Base-by-base conservation (phyloP, 202 grass and related monocot species). In the Cymbopogon flexuosus region DNA sequence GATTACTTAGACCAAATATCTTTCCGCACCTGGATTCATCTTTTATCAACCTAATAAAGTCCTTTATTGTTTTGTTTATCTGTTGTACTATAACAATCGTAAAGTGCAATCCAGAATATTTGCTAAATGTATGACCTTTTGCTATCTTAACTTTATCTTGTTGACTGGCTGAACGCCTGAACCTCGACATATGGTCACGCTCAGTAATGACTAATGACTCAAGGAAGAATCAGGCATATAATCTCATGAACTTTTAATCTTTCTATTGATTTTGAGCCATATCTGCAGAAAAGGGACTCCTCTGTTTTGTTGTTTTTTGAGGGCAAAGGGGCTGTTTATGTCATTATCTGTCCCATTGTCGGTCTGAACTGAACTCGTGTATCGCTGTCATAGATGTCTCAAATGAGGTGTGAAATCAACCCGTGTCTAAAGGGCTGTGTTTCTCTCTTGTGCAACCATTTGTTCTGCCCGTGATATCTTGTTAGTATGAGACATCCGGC, bases 281-380 rank as follows among this genome's bases (percentile, higher is more conserved):
- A 72, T 51, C 64, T 34, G 14, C 30, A 65, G 75, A 76, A 81
- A 76, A 65, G 29, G 36, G 30, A 21, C 34, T 65, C 18, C 40
- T 47, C 23, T 62, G 40, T 85, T 56, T 49, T 75, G 59, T 7
- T 83, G 3, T 18, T 75, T 71, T 71, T 85, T 89, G 68, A 81
- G 19, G 40, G 40, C 23, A 90, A 89, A 93, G 51, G 79, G 70
- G 89, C 68, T 80, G 73, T 82, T 75, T 89, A 52, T 35, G 51
- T 65, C 46, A 80, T 70, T 85, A 79, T 81, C 61, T 85, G 66
- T 79, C 36, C 51, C 72, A 56, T 71, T 88, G 79, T 84, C 27
- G 19, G 51, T 81, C 80, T 79, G 41, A 73, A 75, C 80, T 79
- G 47, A 73, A 75, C 82, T 81, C 36, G 11, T n/a, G 42, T 70